Conservation (phyloP, 2,329 filamentous ascomycete genomes). For the Chaetothyriales sp. region DNA sequence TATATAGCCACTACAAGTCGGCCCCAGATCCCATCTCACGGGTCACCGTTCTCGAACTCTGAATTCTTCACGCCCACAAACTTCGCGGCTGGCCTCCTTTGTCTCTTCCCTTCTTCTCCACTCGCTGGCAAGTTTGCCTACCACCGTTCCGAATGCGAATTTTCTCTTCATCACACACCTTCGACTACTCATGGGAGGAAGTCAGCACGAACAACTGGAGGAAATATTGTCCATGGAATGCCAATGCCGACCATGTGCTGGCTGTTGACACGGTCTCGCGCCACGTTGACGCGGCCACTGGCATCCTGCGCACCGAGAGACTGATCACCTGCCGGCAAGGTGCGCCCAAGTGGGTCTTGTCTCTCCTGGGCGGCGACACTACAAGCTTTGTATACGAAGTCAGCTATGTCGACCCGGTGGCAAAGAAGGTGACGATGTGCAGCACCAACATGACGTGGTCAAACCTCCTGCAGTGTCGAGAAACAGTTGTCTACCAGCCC, state of each 20-base stretch:
- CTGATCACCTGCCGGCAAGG: conserved; percentile 37
- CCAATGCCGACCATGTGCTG: conserved; percentile 91
- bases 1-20: background rate
- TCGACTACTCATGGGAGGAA: conserved; percentile 97
- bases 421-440: conserved; percentile 88
- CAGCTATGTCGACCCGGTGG: conserved; percentile 73
- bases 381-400: conserved; percentile 87
- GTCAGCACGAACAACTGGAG: conserved; percentile 96
- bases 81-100: background rate
- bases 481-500: conserved; percentile 79
- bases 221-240: conserved; percentile 98
- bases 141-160: conserved; percentile 59
- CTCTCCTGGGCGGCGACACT: conserved; percentile 62
- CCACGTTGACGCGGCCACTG: conserved; percentile 45
- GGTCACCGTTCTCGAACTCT: background rate
- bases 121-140: background rate
- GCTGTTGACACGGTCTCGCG: conserved; percentile 86
- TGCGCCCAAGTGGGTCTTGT: conserved; percentile 45
- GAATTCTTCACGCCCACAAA: background rate
- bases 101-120: too few species aligned
- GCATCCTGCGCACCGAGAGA: conserved; percentile 58
- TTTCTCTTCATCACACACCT: conserved; percentile 77
- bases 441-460: conserved; percentile 87
- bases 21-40: background rate
- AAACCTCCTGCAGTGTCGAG: conserved; percentile 79